Evolutionary conservation across 768 basidiomycete species (phyloP).

Genomic region (Pilatotrama ljubarskyi): DNA sequence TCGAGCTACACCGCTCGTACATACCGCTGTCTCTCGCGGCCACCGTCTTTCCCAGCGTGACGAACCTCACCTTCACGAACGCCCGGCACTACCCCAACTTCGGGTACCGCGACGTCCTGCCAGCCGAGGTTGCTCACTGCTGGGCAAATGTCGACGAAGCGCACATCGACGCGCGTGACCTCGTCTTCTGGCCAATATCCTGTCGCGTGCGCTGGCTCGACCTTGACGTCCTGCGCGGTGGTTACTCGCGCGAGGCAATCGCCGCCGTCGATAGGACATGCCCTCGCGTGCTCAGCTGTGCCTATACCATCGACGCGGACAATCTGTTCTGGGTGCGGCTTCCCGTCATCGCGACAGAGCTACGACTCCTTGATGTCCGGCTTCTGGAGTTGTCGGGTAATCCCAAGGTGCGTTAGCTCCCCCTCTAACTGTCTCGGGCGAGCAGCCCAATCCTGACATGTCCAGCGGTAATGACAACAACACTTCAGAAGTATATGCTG

Average conservation of each 20-base stretch:
- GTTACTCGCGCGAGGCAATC: slow-evolving; percentile 3
- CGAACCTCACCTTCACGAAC: background rate
- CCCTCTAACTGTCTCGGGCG: no score
- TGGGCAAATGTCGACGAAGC: slow-evolving; percentile 7
- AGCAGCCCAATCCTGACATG: no score
- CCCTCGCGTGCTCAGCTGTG: slow-evolving; percentile 9
- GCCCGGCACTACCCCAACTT: slow-evolving; percentile 1
- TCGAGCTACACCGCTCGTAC: background rate
- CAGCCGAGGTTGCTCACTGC: background rate
- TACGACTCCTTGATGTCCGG: slow-evolving; percentile 12
- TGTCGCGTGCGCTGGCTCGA: slow-evolving; percentile 13
- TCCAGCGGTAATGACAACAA: no score
- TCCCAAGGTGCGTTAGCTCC: background rate
- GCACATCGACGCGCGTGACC: slow-evolving; percentile 10
- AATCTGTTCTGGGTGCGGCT: slow-evolving; percentile 11
- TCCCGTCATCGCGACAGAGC: background rate
- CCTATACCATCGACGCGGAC: slow-evolving; percentile 4
- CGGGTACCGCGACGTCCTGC: background rate
- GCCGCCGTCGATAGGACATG: background rate
- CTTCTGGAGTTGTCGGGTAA: slow-evolving; percentile 1
- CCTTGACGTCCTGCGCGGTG: background rate
- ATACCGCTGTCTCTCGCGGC: background rate
- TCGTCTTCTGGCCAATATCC: slow-evolving; percentile 10
- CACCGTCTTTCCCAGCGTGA: slow-evolving; percentile 2
- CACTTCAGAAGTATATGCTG: background rate